A percentile compares a stretch with the other conserved stretches of the same genome.
These are phyloP conservation scores for Pseudoperonospora humuli DNA, from an alignment of 352 stramenopile genomes.

Conservation along the genomic window DNA sequence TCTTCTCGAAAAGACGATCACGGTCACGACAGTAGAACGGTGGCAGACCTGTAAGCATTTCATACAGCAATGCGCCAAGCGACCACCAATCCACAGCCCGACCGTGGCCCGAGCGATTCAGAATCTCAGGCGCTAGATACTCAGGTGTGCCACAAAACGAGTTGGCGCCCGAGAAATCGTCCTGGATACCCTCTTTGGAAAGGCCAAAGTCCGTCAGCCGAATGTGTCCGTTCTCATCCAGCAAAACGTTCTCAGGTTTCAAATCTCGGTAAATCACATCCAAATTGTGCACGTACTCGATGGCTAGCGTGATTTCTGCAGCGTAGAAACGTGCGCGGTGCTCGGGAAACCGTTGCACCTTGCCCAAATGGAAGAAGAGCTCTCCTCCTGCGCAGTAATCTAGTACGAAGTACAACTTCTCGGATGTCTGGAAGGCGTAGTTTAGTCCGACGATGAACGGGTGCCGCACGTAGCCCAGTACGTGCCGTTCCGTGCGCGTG, in stretches of 20 bases:
- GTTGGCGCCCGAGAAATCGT: slow-evolving; percentile 92
- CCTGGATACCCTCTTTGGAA: slow-evolving; percentile 80
- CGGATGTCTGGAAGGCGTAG: slow-evolving; percentile 94
- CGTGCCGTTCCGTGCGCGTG: slow-evolving; percentile 96
- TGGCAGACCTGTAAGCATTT: slow-evolving; percentile 73
- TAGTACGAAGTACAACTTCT: slow-evolving; percentile 98
- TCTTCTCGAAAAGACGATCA: slow-evolving; percentile 97
- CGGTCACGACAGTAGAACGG: slow-evolving; percentile 94
- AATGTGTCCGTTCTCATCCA: slow-evolving; percentile 94
- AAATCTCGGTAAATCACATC: slow-evolving; percentile 96
- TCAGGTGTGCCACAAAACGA: slow-evolving; percentile 97
- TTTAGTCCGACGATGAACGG: slow-evolving; percentile 96
- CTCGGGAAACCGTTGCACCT: slow-evolving; percentile 93
- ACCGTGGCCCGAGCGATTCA: slow-evolving; percentile 94
- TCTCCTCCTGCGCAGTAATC: slow-evolving; percentile 97
- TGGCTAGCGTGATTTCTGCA: slow-evolving; percentile 94
- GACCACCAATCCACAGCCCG: slow-evolving; percentile 98
- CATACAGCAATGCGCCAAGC: slow-evolving; percentile 83
- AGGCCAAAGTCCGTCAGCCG: slow-evolving; percentile 97
- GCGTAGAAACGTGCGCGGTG: slow-evolving; percentile 93
- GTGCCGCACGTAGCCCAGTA: slow-evolving; percentile 95
- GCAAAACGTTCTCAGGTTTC: slow-evolving; percentile 97
- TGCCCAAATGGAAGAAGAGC: slow-evolving; percentile 90
- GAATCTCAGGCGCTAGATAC: slow-evolving; percentile 99
- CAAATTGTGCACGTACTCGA: slow-evolving; percentile 92